Percentiles rank a stretch among this genome's conserved stretches.
Evolutionary conservation across 1,284 basidiomycete species (phyloP).

Genomic region (Marasmius fiardii): DNA sequence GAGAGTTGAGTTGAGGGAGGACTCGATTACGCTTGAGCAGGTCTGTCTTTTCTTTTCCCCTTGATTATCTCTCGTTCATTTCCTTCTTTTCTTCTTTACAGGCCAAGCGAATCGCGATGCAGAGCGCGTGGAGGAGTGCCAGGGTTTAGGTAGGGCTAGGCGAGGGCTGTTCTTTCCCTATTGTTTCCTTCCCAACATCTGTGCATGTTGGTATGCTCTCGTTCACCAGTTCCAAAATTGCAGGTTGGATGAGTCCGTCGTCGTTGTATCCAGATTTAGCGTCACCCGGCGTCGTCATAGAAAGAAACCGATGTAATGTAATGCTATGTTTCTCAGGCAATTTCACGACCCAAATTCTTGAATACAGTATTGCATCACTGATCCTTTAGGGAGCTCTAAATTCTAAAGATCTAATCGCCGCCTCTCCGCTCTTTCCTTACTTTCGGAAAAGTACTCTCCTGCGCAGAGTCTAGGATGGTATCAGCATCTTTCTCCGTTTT

Average conservation of each 20-base stretch:
- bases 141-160: slow-evolving; percentile 36
- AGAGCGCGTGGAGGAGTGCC: slow-evolving; percentile 68
- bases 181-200: not conserved
- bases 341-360: not conserved
- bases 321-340: not conserved
- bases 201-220: too few relatives aligned
- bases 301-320: slow-evolving; percentile 5
- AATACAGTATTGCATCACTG: not conserved
- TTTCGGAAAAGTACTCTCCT: slow-evolving; percentile 12
- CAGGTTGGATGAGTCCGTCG: too few relatives aligned
- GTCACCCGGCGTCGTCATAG: not conserved
- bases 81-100: slow-evolving; percentile 23
- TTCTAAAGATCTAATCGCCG: slow-evolving; percentile 6
- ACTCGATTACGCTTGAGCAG: slow-evolving; percentile 86
- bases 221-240: not conserved
- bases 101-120: slow-evolving; percentile 71
- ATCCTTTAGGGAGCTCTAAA: not conserved
- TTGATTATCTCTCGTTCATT: slow-evolving; percentile 3
- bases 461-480: not conserved
- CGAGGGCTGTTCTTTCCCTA: not conserved
- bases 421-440: slow-evolving; percentile 19
- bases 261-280: not conserved
- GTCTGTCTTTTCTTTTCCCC: slow-evolving; percentile 36
- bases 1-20: slow-evolving; percentile 71
- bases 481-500: not conserved